Base-by-base conservation (phyloP, 768 basidiomycete genomes). In the Naganishia vishniacii region DNA sequence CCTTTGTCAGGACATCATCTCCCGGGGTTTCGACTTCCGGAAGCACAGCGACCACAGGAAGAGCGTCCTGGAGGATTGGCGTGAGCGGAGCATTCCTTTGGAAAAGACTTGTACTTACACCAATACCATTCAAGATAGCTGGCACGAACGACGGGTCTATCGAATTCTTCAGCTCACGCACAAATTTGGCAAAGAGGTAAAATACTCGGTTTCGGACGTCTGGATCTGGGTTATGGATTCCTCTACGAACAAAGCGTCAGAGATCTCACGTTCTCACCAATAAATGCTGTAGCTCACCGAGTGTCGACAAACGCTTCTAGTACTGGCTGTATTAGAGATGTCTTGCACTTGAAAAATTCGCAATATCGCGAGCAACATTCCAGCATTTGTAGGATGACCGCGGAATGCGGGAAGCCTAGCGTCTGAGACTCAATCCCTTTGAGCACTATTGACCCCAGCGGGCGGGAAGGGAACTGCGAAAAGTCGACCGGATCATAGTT, bases 311-410 rank as follows among this genome's bases (percentile, higher is more conserved):
- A 89, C 12, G 88, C 88, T 70, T 91, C 87, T 32, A 99, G 80
- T 1, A 89, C 84, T 1, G 90, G 89, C 69, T 89, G 81, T 59
- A 97, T 89, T 70, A 86, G 89, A 62, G 90, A 88, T 70, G 87
- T 89, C 67, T 91, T 85, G 25, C 92, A 86, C 77, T 89, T 91
- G 85, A 97, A 98, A 76, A 99, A 98, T 71, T 98, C 95, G 37
- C 85, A 84, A 74, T 98, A 99, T 49, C 95, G 84, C n/a, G 89
- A 84, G 12, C 83, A 83, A 4, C 89, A 88, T 78, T 99, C 95
- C 68, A 97, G 97, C 77, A 89, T 92, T 72, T 94, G 91, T 77
- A 93, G 81, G 8, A 84, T 81, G 20, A 97, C 93, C 13, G 86
- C 82, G 31, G 85, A 85, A 78, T 93, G 88, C 6, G 90, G 91